Evolutionary conservation across 306 rosid species (phyloP).

Genomic region (Ormosia emarginata): DNA sequence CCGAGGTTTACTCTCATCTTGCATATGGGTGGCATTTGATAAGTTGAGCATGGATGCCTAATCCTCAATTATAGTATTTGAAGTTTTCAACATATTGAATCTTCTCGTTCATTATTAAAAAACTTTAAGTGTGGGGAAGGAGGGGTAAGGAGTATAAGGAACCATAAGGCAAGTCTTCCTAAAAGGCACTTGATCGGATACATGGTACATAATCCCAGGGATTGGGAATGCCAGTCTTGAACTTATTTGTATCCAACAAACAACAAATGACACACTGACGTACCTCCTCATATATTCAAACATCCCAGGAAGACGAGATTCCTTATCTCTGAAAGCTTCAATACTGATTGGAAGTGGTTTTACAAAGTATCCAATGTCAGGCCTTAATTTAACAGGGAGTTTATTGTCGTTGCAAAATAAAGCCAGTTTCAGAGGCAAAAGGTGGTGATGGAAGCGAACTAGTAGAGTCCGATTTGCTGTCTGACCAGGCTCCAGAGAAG

Average conservation of each 20-base stretch:
- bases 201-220: not conserved
- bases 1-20: not conserved
- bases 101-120: not conserved
- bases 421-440: constrained; percentile 81
- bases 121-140: not conserved
- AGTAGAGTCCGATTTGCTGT: constrained; percentile 51
- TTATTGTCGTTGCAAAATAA: constrained; percentile 69
- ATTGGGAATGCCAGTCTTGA: not conserved
- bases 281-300: constrained; percentile 91
- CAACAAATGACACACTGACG: constrained; percentile 14
- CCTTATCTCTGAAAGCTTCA: constrained; percentile 63
- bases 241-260: not conserved
- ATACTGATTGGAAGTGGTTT: constrained; percentile 62
- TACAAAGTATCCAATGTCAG: constrained; percentile 90
- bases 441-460: constrained; percentile 90
- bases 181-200: not conserved
- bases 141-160: not conserved
- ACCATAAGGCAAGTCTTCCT: not conserved
- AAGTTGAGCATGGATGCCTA: not conserved
- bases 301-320: constrained; percentile 88
- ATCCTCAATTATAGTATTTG: not conserved
- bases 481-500: constrained; percentile 79
- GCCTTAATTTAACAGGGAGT: constrained; percentile 71
- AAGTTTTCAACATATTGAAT: constrained; percentile 5
- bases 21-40: not conserved